Evolutionary conservation across 345 rosid species (phyloP), one percentile per base, ranked within the genome.

Genomic region (Eutrema japonicum): DNA sequence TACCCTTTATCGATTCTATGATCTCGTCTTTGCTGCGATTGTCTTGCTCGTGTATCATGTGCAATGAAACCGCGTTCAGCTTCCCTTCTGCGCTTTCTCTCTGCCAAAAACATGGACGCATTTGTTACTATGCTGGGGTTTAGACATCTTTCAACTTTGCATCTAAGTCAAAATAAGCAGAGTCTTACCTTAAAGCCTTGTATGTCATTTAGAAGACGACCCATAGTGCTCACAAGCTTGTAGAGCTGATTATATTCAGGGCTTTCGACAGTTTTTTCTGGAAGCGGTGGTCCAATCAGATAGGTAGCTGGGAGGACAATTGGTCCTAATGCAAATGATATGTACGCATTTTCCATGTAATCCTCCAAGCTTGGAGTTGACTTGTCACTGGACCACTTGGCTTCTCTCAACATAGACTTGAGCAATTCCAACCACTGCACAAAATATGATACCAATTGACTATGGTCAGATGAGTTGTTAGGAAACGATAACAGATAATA

Each of bases 271-370:
- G 73, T 79, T 51, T 79, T 80, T 57, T 87, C 87, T 2, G 85
- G 61, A 38, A 95, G 82, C 57, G 62, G 78, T 43, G 98, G 94
- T 63, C 98, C 94, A 8, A 88, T 81, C 37, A 95, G 75, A 72
- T 85, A 92, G n/a, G 87, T 76, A 29, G 90, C 79, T 4, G 96
- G 96, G 71, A 92, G 93, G 70, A 92, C 82, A 47, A 90, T 84
- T 3, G 97, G 99, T 60, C 96, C 99, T 70, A 95, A 72, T 51
- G 96, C 97, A 71, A 88, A 82, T 61, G 97, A 92, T 41, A 82
- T 27, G 41, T 81, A 82, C 3, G 80, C 97, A 64, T 90, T 88
- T 13, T 49, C 53, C 89, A 92, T 88, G 77, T 92, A 95, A 66
- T 90, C 85, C 45, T 83, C 88, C 57, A 87, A 61, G 4, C 88